Evolutionary conservation across 169 alveolate genomes (phyloP), one percentile per base, ranked within the genome.

Genomic region (Plasmodium coatneyi): DNA sequence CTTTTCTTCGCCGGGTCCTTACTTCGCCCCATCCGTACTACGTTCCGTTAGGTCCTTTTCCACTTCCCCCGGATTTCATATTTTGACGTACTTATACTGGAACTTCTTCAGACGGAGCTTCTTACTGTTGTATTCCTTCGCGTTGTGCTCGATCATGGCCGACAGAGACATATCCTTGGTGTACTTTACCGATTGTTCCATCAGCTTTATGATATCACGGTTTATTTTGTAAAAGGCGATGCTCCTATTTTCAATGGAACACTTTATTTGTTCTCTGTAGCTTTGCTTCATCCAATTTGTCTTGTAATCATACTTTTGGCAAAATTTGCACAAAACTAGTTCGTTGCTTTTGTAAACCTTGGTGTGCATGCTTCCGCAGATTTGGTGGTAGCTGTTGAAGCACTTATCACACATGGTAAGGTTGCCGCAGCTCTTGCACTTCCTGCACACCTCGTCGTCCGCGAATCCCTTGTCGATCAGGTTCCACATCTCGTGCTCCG

Each of bases 401-500:
- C 92, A 84, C 22, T 84, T 84, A 32, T 84, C 92, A 25, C 92
- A 84, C 83, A 74, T 84, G 6, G 92, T 84, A 7, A 84, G 52
- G 72, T 84, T 84, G 22, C 92, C 92, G n/a, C 92, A 84, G 36
- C 84, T 74, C 49, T 66, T 84, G 71, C 92, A 84, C 52, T 84
- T 84, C 41, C 92, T 72, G 28, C 92, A 84, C 10, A 84, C 92
- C 84, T 84, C 92, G 30, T 84, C 92, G 34, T 84, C 92, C 34
- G 92, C 92, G 41, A 84, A 84, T 14, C 92, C 92, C 60, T 71
- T 72, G 66, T 84, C 92, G 28, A 84, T 84, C n/a, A 84, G 79
- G 41, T 84, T 84, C 92, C 92, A 84, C 84, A 84, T 74, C 28
- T 71, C 84, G 28, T 84, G 92, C 43, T 84, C 92, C 19, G 84